Evolutionary conservation across 805 yeast species (phyloP).

Genomic region (Maudiozyma turicensis): DNA sequence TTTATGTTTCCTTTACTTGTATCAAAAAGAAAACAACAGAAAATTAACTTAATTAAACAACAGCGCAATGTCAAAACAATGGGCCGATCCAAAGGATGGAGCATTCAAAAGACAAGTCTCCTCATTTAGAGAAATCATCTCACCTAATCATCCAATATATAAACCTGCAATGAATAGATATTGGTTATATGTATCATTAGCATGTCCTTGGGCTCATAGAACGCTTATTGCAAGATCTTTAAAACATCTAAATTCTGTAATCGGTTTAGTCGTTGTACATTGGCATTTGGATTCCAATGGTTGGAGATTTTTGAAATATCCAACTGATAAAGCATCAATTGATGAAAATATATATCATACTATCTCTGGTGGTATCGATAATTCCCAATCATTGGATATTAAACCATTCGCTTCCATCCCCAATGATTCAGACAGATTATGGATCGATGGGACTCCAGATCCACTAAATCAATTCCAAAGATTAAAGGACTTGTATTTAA

Average conservation of each 20-base stretch:
- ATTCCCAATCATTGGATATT: slow-evolving; percentile 5
- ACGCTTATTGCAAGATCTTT: slow-evolving; percentile 61
- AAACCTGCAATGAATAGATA: slow-evolving; percentile 73
- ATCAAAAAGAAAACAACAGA: too few species aligned
- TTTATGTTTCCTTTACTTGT: too few species aligned
- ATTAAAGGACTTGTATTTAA: slow-evolving; percentile 62
- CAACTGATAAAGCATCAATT: slow-evolving; percentile 3
- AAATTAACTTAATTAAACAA: too few species aligned
- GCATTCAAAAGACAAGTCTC: slow-evolving; percentile 46
- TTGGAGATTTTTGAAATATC: slow-evolving; percentile 55
- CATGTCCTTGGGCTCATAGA: slow-evolving; percentile 96
- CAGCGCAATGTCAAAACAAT: slow-evolving; percentile 18
- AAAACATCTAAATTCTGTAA: slow-evolving; percentile 57
- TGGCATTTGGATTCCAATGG: slow-evolving; percentile 85
- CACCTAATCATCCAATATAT: slow-evolving; percentile 43
- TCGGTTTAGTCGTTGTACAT: slow-evolving; percentile 72
- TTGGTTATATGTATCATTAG: slow-evolving; percentile 76
- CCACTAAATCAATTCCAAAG: slow-evolving; percentile 49
- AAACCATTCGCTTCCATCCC: slow-evolving; percentile 9
- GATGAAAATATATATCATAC: slow-evolving; percentile 6
- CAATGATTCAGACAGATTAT: slow-evolving; percentile 16
- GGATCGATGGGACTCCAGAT: slow-evolving; percentile 41
- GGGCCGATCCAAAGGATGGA: slow-evolving; percentile 36
- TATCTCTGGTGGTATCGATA: slow-evolving; percentile 15
- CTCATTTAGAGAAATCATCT: slow-evolving; percentile 55